Percentiles rank a stretch among this genome's conserved stretches.
These are phyloP conservation scores for Helotiales sp. DNA, from an alignment of 2,329 filamentous ascomycete genomes.

Conservation along the genomic window DNA sequence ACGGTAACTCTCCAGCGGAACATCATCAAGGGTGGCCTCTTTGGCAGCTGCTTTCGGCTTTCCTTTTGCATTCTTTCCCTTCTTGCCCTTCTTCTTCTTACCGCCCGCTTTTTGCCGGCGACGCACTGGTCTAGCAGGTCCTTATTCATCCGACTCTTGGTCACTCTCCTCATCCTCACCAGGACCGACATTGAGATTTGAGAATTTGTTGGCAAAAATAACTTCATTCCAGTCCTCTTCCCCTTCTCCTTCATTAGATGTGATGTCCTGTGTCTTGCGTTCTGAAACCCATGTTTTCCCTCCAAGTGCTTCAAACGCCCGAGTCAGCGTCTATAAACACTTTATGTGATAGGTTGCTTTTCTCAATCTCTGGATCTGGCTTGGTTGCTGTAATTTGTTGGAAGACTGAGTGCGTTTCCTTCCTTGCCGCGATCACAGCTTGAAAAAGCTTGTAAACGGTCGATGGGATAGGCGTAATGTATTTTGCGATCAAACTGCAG, in stretches of 20 bases:
- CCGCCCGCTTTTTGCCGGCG: too few species aligned
- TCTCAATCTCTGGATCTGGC: constrained; percentile 20
- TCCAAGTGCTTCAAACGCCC: constrained; percentile 17
- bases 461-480: constrained; percentile 31
- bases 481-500: constrained; percentile 29
- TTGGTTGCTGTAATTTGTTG: constrained; percentile 9
- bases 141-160: too few species aligned
- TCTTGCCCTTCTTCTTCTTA: too few species aligned
- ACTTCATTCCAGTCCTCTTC: constrained; percentile 37
- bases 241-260: constrained; percentile 39
- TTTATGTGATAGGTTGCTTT: constrained; percentile 17
- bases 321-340: constrained; percentile 18
- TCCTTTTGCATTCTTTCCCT: too few species aligned
- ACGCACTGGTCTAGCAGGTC: too few species aligned
- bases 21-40: constrained; percentile 34
- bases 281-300: constrained; percentile 22
- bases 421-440: constrained; percentile 16
- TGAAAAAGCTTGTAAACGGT: constrained; percentile 17
- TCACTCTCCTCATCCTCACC: background rate
- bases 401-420: constrained; percentile 9
- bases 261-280: constrained; percentile 35
- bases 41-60: constrained; percentile 24
- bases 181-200: constrained; percentile 12
- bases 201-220: constrained; percentile 40
- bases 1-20: constrained; percentile 45